Base-by-base conservation (phyloP, 2,329 filamentous ascomycete species). In the Pseudogymnoascus sp. region DNA sequence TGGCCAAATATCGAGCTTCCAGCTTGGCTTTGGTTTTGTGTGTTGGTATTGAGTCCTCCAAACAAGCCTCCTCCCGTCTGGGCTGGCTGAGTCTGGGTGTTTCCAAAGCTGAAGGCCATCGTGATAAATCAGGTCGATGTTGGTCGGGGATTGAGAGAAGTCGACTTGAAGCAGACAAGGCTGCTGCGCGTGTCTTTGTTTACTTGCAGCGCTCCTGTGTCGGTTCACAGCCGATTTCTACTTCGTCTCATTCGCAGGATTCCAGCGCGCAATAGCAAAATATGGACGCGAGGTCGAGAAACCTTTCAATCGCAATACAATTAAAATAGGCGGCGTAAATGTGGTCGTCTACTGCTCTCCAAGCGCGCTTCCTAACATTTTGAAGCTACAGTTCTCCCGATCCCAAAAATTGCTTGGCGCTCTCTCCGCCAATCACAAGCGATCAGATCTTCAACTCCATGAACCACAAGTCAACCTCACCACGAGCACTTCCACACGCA, bases 1-100 rank as follows among this genome's bases (percentile, higher is more conserved):
- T 62, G 61, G 38, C 66, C 63, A 63, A 69, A 69, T 25, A 69
- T 21, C 33, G 51, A 41, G 61, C 55, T 21, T 62, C 58, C 58
- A 58, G 55, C n/a, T 63, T 70, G 68, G 12, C 60, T 63, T 65
- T 60, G 62, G 13, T 44, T 60, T 51, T 58, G 39, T 61, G 21
- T 59, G 17, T 38, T 62, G 7, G 35, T 12, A 36, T 36, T 41
- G 33, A 41, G 58, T 59, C 35, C 58, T 27, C 66, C 66, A 61
- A 68, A 68, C 15, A 66, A 63, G 29, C 61, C 60, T 27, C 65
- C 64, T 27, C 58, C 58, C 17, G 62, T 42, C 15, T 60, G 61
- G 9, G 61, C 51, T 29, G 61, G 58, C 58, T 59, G 33, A 27
- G 58, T 17, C 58, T 55, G 48, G 7, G 48, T 55, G 21, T 33